phyloP scores from a whole-genome alignment of 768 basidiomycete genomes.

The Pholiota molesta region DNA sequence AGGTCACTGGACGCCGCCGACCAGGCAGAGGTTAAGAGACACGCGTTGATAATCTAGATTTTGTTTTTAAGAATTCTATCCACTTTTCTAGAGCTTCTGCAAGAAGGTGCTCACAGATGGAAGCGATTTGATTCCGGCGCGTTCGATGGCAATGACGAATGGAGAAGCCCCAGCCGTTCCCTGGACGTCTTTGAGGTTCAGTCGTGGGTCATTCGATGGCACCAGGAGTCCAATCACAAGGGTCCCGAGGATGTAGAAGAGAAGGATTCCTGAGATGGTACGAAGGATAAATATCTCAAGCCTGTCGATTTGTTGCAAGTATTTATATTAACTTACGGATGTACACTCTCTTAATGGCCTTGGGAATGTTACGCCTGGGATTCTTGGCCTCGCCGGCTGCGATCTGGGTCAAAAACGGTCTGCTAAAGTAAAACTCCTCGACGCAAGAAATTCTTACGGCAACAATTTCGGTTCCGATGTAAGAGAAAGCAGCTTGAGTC shows the following conservation, averaged over 20 bases:
- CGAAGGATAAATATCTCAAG: no score
- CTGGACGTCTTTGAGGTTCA: slow-evolving; percentile 52
- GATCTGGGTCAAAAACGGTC: slow-evolving; percentile 45
- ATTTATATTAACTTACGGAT: slow-evolving; percentile 46
- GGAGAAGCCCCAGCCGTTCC: slow-evolving; percentile 78
- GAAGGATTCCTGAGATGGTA: slow-evolving; percentile 59
- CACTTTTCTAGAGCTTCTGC: neutral
- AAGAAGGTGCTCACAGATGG: slow-evolving; percentile 64
- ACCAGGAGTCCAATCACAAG: slow-evolving; percentile 83
- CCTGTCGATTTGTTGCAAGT: neutral
- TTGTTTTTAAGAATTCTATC: neutral
- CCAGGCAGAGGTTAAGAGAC: slow-evolving; percentile 87
- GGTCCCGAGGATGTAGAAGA: slow-evolving; percentile 77
- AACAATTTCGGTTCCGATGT: slow-evolving; percentile 92
- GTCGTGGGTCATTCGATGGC: slow-evolving; percentile 63
- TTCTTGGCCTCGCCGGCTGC: slow-evolving; percentile 91
- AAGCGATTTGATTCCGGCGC: slow-evolving; percentile 81
- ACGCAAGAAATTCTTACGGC: slow-evolving; percentile 52
- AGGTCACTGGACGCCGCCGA: slow-evolving; percentile 90
- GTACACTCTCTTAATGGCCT: slow-evolving; percentile 73
- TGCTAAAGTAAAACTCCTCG: slow-evolving; percentile 2
- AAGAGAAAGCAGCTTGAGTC: slow-evolving; percentile 91
- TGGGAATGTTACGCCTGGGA: slow-evolving; percentile 65
- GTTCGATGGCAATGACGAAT: slow-evolving; percentile 88
- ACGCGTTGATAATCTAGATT: slow-evolving; percentile 78